A percentile compares a stretch with the other conserved stretches of the same genome.
Conservation (phyloP, 345 rosid species). For the Excoecaria agallocha region DNA sequence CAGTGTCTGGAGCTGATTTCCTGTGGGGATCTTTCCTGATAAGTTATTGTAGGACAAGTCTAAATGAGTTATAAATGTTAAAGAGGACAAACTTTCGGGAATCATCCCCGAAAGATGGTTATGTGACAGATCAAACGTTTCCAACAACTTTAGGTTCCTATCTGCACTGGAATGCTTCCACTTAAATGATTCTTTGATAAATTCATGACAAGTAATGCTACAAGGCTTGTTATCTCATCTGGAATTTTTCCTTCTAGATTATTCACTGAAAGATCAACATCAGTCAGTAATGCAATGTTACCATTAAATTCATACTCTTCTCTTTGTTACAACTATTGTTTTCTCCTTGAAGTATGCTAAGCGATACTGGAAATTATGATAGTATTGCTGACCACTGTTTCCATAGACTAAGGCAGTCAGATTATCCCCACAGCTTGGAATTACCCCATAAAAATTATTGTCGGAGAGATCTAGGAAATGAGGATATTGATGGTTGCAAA, state of each 20-base stretch:
- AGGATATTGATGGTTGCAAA: slow-evolving; percentile 10
- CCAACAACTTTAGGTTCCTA: no score
- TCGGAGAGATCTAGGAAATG: slow-evolving; percentile 13
- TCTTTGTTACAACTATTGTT: slow-evolving; percentile 8
- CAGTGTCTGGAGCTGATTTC: slow-evolving; percentile 23
- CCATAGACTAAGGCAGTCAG: slow-evolving; percentile 8
- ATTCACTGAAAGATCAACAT: slow-evolving; percentile 12
- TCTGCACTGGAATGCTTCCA: no score
- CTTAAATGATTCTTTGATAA: no score
- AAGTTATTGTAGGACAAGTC: slow-evolving; percentile 29
- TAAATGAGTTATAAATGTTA: slow-evolving; percentile 20
- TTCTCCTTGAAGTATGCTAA: slow-evolving; percentile 9
- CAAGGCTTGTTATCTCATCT: slow-evolving; percentile 18
- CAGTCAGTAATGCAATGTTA: slow-evolving; percentile 7
- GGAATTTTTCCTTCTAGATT: slow-evolving; percentile 16
- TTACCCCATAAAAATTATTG: slow-evolving; percentile 14
- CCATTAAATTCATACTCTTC: slow-evolving; percentile 1
- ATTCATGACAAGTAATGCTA: slow-evolving; percentile 1
- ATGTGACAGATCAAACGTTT: slow-evolving; percentile 16
- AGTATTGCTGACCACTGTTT: slow-evolving; percentile 4
- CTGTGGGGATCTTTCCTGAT: slow-evolving; percentile 28
- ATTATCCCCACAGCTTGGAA: slow-evolving; percentile 18
- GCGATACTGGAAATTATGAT: background rate
- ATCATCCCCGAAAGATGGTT: slow-evolving; percentile 5
- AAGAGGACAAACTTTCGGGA: slow-evolving; percentile 17